These are phyloP conservation scores for Fusarium sp. DNA, from an alignment of 2,329 filamentous ascomycete genomes.

Conservation along the genomic window DNA sequence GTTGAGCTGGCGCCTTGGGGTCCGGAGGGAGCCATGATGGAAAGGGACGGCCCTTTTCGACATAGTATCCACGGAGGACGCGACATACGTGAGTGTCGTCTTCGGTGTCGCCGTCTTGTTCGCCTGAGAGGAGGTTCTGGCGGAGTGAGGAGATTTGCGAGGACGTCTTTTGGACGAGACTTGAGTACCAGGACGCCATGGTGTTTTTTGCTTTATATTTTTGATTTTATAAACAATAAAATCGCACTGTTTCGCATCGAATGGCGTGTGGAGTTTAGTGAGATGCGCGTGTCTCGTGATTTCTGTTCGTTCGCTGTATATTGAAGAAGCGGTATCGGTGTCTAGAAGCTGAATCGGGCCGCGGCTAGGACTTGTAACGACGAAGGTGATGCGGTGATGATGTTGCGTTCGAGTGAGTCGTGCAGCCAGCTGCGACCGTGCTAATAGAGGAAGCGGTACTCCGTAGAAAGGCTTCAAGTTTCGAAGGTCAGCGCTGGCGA, in stretches of 20 bases:
- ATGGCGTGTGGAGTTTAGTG: not conserved
- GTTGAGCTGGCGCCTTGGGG: conserved; percentile 73
- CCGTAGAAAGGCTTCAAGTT: not conserved
- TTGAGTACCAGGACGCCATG: conserved; percentile 87
- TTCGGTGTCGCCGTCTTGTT: conserved; percentile 79
- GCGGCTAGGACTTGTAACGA: not conserved
- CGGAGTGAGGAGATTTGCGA: conserved; percentile 75
- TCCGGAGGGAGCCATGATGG: conserved; percentile 91
- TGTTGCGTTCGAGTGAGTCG: not conserved
- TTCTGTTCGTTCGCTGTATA: conserved; percentile 3
- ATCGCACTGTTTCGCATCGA: conserved; percentile 16
- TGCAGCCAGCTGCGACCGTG: conserved; percentile 38
- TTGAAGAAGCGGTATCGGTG: conserved; percentile 11
- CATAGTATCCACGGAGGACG: conserved; percentile 92
- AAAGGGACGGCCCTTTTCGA: conserved; percentile 83
- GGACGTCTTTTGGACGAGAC: conserved; percentile 74
- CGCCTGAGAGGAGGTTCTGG: conserved; percentile 76
- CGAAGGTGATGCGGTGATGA: not conserved
- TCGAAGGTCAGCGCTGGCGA: conserved; percentile 10
- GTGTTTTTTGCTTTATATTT: not conserved
- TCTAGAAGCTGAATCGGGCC: not conserved
- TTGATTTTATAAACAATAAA: not conserved
- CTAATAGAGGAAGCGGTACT: not conserved
- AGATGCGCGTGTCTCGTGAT: conserved; percentile 15
- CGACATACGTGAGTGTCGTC: conserved; percentile 97